Base-by-base conservation (phyloP, 495 filamentous ascomycete species). In the Aspergillus saccharolyticus region DNA sequence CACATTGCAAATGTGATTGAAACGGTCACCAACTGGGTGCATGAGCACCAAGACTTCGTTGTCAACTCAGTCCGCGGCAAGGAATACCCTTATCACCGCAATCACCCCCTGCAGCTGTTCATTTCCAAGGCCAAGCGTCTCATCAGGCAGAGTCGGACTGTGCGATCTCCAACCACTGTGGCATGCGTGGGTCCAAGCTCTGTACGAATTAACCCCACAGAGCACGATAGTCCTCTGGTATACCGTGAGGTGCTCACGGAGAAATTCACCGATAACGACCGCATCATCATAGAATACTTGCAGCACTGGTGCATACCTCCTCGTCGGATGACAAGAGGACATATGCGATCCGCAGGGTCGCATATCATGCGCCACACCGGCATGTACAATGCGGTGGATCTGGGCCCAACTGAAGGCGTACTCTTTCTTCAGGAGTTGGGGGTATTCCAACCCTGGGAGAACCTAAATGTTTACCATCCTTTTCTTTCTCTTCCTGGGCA, bases 361-460 rank as follows among this genome's bases (percentile, higher is more conserved):
- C 75, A 85, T 50, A 80, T 97, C 39, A 76, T 97, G 66, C 84
- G 89, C 16, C 82, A 86, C 0, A 80, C 85, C 4, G 83, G 80
- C 3, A 79, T 87, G 63, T 97, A 97, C 66, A 71, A 74, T 24
- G 80, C 80, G 3, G 70, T 80, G 46, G 71, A 74, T 14, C 68
- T 90, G n/a, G 76, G 80, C 52, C 58, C 69, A 15, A 64, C 73
- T 4, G 83, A 81, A 4, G 88, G 79, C 7, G 86, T 81, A 65
- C 77, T 87, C 9, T 89, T 96, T 55, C 69, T 97, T 30, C 88
- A 96, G 61, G 94, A 98, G 70, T 76, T 97, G 21, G 94, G 93
- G 4, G 86, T 87, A 24, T 78, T 95, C 53, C 66, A 83, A 3
- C 89, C 90, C 0, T 96, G 90, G 87, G 89, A 95, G 60, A 87